Base-by-base conservation (phyloP, 495 filamentous ascomycete genomes). In the Melanomma pulvis-pyrius region DNA sequence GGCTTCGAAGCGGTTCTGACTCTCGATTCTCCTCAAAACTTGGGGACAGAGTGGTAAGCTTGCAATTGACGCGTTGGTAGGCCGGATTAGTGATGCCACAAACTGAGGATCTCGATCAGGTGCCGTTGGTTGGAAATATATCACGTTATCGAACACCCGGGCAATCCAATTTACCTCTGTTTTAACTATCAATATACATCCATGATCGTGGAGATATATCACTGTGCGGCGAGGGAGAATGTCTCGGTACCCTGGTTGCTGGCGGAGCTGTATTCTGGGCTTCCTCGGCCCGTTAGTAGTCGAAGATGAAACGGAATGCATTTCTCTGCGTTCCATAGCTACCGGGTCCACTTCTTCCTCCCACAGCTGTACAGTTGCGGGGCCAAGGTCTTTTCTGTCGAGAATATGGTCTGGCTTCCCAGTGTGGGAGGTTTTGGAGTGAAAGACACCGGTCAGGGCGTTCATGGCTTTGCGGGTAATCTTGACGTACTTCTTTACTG, bases 331-430 rank as follows among this genome's bases (percentile, higher is more conserved):
- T 26, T 46, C 39, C 2, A 22, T 34, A 0, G 60, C 49, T 22
- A 50, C 60, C 2, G 26, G 19, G 24, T 63, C 60, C 8, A 54
- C 50, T 32, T 63, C 15, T 22, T 63, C 60, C 4, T 17, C 26
- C 60, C 60, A 63, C n/a, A 63, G 50, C 21, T 63, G 60, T 25
- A 63, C 47, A 1, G 48, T 63, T 3, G 60, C 60, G 8, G 60
- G 24, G 5, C 60, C 60, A 22, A 63, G 60, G 6, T 63, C 46
- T 8, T 34, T 21, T 39, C 47, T 22, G 12, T 32, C 44, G 26
- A n/a, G 59, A n/a, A 11, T 52, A 19, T 41, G 12, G 15, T 62
- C 44, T 19, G 26, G 48, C 8, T 21, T 46, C 30, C 21, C 30
- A 5, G 21, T 21, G 12, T 4, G 4, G 24, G 21, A 25, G 25